phyloP scores from a whole-genome alignment of 768 basidiomycete species.

The Mycena pura region DNA sequence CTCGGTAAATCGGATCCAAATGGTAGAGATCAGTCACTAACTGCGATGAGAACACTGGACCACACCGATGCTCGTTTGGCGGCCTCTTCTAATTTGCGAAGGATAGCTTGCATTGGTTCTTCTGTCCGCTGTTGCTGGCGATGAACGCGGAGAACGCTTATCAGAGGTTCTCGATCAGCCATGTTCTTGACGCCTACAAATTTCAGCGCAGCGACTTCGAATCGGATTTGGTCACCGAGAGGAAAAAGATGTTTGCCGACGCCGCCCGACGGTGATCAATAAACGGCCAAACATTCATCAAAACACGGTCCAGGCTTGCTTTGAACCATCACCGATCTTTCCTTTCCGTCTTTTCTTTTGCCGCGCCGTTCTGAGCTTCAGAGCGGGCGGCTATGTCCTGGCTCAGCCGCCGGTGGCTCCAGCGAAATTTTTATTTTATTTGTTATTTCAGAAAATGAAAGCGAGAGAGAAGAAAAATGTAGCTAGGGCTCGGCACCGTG shows the following conservation, averaged over 20 bases:
- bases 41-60: slow-evolving; percentile 12
- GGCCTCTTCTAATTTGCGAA: slow-evolving; percentile 16
- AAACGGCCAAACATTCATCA: neutral
- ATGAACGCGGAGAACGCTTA: slow-evolving; percentile 12
- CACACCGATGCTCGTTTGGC: slow-evolving; percentile 11
- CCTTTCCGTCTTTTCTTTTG: too few species aligned
- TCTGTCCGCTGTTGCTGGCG: slow-evolving; percentile 10
- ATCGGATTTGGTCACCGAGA: neutral
- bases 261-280: neutral
- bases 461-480: too few species aligned
- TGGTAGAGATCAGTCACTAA: neutral
- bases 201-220: slow-evolving; percentile 6
- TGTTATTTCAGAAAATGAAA: neutral
- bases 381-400: neutral
- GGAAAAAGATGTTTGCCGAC: neutral
- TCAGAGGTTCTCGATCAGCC: slow-evolving; percentile 10
- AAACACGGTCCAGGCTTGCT: too few species aligned
- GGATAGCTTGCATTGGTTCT: slow-evolving; percentile 5
- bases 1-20: slow-evolving; percentile 2
- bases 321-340: too few species aligned
- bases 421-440: too few species aligned
- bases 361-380: neutral
- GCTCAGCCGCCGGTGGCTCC: neutral
- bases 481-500: too few species aligned
- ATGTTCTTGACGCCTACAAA: slow-evolving; percentile 9